A percentile compares a stretch with the other conserved stretches of the same genome.
Evolutionary conservation across 805 yeast species (phyloP).

Genomic region (Sugiyamaella valdiviana): DNA sequence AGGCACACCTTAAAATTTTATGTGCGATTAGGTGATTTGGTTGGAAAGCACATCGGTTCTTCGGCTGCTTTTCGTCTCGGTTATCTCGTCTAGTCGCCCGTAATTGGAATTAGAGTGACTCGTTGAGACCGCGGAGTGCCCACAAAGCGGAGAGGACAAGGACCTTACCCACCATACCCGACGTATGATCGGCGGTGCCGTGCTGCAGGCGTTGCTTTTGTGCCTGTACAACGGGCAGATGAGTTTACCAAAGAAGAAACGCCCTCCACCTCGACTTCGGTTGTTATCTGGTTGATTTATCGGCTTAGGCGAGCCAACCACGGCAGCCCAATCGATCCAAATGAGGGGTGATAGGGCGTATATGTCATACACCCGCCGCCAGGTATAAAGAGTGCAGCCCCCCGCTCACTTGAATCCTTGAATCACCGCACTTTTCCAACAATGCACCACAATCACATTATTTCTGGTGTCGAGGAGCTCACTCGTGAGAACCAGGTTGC

Average conservation of each 20-base stretch:
- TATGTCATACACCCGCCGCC: background rate
- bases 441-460: background rate
- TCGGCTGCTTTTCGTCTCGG: no score
- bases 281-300: background rate
- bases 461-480: background rate
- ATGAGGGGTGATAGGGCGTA: background rate
- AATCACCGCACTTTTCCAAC: background rate
- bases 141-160: background rate
- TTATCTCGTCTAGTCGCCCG: no score
- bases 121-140: no score
- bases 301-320: background rate
- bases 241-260: background rate
- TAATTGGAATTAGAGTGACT: no score
- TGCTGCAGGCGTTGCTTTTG: background rate
- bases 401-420: background rate
- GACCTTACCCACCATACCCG: background rate
- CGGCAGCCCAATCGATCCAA: background rate
- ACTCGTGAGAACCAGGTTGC: constrained; percentile 9
- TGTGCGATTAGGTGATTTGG: no score
- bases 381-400: background rate
- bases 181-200: background rate
- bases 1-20: no score
- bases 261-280: background rate
- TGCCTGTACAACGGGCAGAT: background rate
- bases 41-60: no score